A percentile compares a stretch with the other conserved stretches of the same genome.
Evolutionary conservation across 179 eudicot genomes (phyloP).

Genomic region (Patellifolia procumbens): DNA sequence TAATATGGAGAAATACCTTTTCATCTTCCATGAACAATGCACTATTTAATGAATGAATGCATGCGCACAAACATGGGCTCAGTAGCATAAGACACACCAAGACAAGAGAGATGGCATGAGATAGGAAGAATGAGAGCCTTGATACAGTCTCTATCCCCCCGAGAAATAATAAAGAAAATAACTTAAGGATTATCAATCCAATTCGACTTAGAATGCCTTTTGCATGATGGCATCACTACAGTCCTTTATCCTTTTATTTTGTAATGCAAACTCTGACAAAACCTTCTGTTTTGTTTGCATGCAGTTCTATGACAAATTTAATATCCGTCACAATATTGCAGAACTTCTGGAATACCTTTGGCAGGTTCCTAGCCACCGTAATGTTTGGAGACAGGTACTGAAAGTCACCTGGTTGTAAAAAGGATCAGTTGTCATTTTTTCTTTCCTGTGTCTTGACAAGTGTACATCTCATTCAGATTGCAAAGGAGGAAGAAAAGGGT

Average conservation of each 20-base stretch:
- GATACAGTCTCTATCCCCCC: no score
- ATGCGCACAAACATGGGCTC: neutral
- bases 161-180: no score
- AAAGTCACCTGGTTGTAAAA: neutral
- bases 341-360: slow-evolving; percentile 96
- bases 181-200: neutral
- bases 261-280: neutral
- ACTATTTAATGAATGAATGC: neutral
- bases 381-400: slow-evolving; percentile 83
- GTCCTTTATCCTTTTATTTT: neutral
- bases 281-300: slow-evolving; percentile 19
- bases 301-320: slow-evolving; percentile 98
- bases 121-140: neutral
- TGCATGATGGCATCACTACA: no score
- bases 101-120: neutral
- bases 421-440: neutral
- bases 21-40: neutral
- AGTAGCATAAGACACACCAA: neutral
- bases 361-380: slow-evolving; percentile 98
- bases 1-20: neutral
- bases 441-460: slow-evolving; percentile 8
- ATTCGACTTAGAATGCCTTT: neutral
- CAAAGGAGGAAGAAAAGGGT: slow-evolving; percentile 96
- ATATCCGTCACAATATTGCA: slow-evolving; percentile 95
- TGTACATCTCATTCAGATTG: slow-evolving; percentile 56